Evolutionary conservation across 345 rosid genomes (phyloP).

Genomic region (Dovyalis caffra): DNA sequence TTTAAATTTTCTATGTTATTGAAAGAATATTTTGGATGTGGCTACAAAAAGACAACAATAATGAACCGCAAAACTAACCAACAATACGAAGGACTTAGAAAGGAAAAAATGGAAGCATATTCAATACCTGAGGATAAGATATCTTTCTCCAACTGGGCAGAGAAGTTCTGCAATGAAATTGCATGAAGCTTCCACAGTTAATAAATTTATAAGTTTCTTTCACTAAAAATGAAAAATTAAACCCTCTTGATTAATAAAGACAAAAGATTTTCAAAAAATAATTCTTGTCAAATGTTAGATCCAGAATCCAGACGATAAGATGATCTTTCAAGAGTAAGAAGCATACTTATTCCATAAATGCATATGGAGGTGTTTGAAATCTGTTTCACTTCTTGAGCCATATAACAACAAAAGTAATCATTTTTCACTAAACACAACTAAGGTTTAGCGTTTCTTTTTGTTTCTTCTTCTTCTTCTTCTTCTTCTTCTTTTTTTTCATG

Average conservation of each 20-base stretch:
- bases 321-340: neutral
- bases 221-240: neutral
- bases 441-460: neutral
- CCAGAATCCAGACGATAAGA: neutral
- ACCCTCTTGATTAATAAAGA: slow-evolving; percentile 2
- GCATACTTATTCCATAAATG: neutral
- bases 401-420: too few relatives aligned
- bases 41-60: neutral
- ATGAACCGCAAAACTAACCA: neutral
- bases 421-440: neutral
- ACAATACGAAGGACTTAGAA: slow-evolving; percentile 1
- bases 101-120: slow-evolving; percentile 9
- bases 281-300: neutral
- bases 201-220: slow-evolving; percentile 7
- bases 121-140: slow-evolving; percentile 70
- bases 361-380: neutral
- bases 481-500: too few relatives aligned
- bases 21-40: neutral
- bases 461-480: too few relatives aligned
- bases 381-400: neutral
- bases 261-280: neutral
- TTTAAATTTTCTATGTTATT: neutral
- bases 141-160: slow-evolving; percentile 95
- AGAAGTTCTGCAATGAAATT: slow-evolving; percentile 71
- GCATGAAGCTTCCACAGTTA: slow-evolving; percentile 13